phyloP scores from a whole-genome alignment of 352 stramenopile species.

The Globisporangium paddicum region DNA sequence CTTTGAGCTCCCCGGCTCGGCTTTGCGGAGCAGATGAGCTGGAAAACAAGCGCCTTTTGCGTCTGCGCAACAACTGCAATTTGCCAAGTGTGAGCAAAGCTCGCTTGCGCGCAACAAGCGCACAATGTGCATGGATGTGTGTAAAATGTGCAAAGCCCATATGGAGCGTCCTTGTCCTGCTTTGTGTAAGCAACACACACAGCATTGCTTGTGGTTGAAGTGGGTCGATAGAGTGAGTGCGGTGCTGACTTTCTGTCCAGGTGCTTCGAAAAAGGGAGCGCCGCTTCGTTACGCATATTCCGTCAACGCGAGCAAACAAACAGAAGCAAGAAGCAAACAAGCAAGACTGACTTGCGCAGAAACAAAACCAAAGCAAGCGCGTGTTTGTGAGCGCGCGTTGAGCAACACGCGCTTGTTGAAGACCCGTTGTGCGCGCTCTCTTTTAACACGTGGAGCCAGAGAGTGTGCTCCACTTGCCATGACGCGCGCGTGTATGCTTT shows the following conservation, averaged over 20 bases:
- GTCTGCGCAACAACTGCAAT: too few relatives aligned
- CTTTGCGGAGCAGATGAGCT: too few relatives aligned
- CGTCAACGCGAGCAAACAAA: too few relatives aligned
- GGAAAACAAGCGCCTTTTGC: too few relatives aligned
- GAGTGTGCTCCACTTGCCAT: background rate
- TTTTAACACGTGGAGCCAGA: background rate
- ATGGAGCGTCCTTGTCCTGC: background rate
- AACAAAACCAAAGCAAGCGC: too few relatives aligned
- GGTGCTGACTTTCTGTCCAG: background rate
- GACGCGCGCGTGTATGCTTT: background rate
- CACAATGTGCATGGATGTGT: too few relatives aligned
- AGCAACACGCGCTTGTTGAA: background rate
- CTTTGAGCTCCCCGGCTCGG: too few relatives aligned
- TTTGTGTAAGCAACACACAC: too few relatives aligned
- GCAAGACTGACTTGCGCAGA: background rate
- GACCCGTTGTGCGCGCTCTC: background rate
- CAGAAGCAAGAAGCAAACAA: background rate
- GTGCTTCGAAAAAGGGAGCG: constrained; percentile 5
- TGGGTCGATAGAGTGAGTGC: too few relatives aligned
- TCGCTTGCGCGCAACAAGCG: too few relatives aligned
- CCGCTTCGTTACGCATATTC: background rate
- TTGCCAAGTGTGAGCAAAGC: background rate
- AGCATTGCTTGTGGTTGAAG: too few relatives aligned
- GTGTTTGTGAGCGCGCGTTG: background rate
- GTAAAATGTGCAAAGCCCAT: too few relatives aligned